These are phyloP conservation scores for Malus asiatica DNA, from an alignment of 306 rosid genomes.

Conservation along the genomic window DNA sequence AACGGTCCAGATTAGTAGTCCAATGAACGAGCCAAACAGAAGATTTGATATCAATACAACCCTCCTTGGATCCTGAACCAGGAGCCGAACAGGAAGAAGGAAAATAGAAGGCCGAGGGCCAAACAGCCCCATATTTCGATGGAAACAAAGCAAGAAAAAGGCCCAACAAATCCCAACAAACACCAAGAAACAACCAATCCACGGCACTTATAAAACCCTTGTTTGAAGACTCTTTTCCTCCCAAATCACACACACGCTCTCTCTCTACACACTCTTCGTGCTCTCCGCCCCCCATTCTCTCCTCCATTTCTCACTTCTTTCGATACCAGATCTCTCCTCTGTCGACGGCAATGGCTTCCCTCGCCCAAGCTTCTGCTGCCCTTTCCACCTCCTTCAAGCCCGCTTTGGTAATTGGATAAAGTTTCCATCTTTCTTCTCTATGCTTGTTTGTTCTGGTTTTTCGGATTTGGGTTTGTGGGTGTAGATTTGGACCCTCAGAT, in stretches of 20 bases:
- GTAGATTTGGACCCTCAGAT: not conserved
- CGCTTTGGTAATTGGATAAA: not conserved
- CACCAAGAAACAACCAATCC: not conserved
- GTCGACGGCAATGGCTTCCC: slow-evolving; percentile 11
- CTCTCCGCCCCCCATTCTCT: slow-evolving; percentile 34
- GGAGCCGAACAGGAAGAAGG: slow-evolving; percentile 3
- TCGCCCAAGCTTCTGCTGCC: not conserved
- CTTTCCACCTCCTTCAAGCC: slow-evolving; percentile 14
- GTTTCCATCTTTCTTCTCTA: not conserved
- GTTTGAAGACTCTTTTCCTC: not conserved
- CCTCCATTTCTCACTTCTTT: not conserved
- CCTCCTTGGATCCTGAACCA: not conserved
- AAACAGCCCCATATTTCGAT: slow-evolving; percentile 27
- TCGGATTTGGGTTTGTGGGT: not conserved
- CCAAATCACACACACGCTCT: not conserved
- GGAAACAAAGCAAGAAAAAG: slow-evolving; percentile 23
- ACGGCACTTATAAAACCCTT: slow-evolving; percentile 5
- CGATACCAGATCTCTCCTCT: not conserved
- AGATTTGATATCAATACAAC: not conserved
- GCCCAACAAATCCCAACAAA: slow-evolving; percentile 23
- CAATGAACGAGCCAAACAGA: too few species aligned
- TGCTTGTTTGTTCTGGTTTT: not conserved
- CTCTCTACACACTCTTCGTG: slow-evolving; percentile 27
- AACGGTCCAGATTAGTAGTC: too few species aligned
- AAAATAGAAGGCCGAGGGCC: not conserved